Evolutionary conservation across 305 asterid species (phyloP).

Genomic region (Salvia sclarea): DNA sequence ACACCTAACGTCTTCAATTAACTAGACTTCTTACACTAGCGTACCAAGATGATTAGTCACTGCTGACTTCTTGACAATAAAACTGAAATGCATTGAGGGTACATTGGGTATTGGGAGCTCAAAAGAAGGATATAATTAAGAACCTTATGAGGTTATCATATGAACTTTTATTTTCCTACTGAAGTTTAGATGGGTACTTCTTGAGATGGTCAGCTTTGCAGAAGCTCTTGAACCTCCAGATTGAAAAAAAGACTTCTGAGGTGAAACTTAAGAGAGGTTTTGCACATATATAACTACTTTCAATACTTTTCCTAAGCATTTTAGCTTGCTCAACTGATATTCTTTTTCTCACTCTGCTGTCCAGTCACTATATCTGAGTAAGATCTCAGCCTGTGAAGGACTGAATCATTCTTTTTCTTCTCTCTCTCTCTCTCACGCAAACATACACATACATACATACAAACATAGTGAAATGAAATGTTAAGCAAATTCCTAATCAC

Average conservation of each 20-base stretch:
- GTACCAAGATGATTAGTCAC: not conserved
- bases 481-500: not conserved
- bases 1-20: constrained; percentile 18
- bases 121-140: not conserved
- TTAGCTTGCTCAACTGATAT: not conserved
- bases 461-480: not conserved
- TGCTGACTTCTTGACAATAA: not conserved
- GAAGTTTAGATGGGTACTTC: not conserved
- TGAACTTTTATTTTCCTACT: not conserved
- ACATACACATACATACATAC: not conserved
- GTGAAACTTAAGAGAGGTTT: not conserved
- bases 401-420: not conserved
- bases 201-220: constrained; percentile 12
- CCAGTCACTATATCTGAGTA: not conserved
- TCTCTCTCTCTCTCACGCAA: not conserved
- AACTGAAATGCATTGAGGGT: not conserved
- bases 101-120: not conserved
- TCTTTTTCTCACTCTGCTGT: not conserved
- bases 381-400: not conserved
- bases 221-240: constrained; percentile 9
- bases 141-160: constrained; percentile 9
- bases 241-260: not conserved
- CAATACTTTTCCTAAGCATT: not conserved
- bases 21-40: constrained; percentile 12
- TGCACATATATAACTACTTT: not conserved